Base-by-base conservation (phyloP, 2,329 filamentous ascomycete species). In the Nigrospora osmanthi region DNA sequence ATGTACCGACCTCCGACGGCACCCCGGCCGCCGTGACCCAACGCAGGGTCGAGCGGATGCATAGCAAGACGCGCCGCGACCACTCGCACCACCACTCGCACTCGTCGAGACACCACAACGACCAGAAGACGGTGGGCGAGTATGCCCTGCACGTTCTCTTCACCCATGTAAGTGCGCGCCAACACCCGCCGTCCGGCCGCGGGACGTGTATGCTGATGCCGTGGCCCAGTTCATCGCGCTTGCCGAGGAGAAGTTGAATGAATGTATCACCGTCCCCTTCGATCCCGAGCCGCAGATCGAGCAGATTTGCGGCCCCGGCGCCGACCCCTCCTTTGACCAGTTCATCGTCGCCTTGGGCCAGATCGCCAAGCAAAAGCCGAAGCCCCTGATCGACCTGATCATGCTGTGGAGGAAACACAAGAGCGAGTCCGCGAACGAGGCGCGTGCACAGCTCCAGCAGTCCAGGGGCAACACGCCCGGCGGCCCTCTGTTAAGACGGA, bases 341-440 rank as follows among this genome's bases (percentile, higher is more conserved):
- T 80, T 95, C 56, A 94, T 98, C 52, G 82, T 84, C 28, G 93
- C 94, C 14, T 75, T 98, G 35, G 93, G 93, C 4, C 91, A 97
- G 61, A 95, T 98, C 58, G 89, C 91, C 43, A 87, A 89, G 47
- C 86, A 90, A 53, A 95, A 94, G 60, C 94, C 94, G 6, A 97
- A 95, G 61, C 87, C 89, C 6, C 69, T 98, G 42, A 96, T 98
- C 57, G 93, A 98, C 64, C 90, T 88, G 16, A 89, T 98, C 63
- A 98, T 98, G 88, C 78, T 95, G 31, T 98, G 93, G 93, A 83
- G 93, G 45, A 97, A 96, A 65, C 87, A 81, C 52, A 97, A 97
- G 69, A 95, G 89, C 52, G 91, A 97, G 64, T 82, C 85, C 17
- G 89, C 90, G 28, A 84, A 80, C 54, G 79, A 84, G 51, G 83